Evolutionary conservation across 345 rosid species (phyloP), one percentile per base, ranked within the genome.

Genomic region (Heritiera fomes): DNA sequence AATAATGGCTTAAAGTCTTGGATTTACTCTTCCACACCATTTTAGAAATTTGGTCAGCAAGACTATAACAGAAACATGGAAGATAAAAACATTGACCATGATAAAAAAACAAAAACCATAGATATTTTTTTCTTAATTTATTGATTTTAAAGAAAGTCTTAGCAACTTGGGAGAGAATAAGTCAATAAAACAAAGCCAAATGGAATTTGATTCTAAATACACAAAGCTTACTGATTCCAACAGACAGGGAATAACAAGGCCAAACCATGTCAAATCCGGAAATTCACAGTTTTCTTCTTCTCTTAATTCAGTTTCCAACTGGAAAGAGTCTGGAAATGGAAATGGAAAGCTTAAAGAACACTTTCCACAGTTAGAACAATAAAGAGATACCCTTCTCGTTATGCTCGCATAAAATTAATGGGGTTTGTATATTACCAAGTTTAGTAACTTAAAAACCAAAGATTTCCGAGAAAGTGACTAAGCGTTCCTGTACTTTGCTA

Each of bases 131-230:
- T 38, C 47, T 73, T 50, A 9, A 14, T 32, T 73, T 50, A 47
- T 52, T 53, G 10, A 30, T 15, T 34, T 73, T 32, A 18, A 38
- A 23, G 68, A 43, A 53, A 61, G 60, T 32, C 15, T 32, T 64
- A 18, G 47, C 80, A 71, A 49, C 75, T 77, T 81, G 75, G 78
- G 73, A 47, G 14, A 64, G 74, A 64, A 45, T 15, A 66, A 66
- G 47, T 50, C 53, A 80, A 62, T 7, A 28, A 62, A 14, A 62
- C 20, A 30, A 50, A 49, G 43, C 60, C 15, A 49, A 55, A 73
- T 17, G 75, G 63, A 53, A 34, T 72, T 53, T 34, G 76, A 72
- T 72, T 52, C 75, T 53, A 52, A 49, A 49, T 10, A 71, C 18
- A 50, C 17, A 71, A 49, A 30, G 40, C 40, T 65, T 41, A 71